Conservation (phyloP, 2,329 filamentous ascomycete genomes). For the Alternaria brassicae region DNA sequence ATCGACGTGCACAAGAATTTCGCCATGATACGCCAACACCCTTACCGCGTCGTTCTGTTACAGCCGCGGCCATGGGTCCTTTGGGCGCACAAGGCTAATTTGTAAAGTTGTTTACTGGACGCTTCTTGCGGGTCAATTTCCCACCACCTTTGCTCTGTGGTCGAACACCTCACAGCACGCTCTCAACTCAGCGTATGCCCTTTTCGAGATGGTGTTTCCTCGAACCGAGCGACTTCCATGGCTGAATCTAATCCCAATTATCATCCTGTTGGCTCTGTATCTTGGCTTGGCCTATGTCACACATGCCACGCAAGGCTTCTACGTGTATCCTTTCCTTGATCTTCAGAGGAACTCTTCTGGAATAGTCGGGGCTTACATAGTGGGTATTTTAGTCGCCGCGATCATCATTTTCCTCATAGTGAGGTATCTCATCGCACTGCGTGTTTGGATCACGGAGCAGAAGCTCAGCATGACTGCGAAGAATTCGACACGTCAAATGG, state of each 20-base stretch:
- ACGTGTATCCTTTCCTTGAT: slow-evolving; percentile 82
- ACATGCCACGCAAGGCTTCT: slow-evolving; percentile 71
- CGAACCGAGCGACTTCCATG: slow-evolving; percentile 69
- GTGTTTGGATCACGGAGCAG: slow-evolving; percentile 55
- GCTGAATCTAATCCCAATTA: slow-evolving; percentile 70
- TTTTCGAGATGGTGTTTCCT: slow-evolving; percentile 76
- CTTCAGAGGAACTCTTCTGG: slow-evolving; percentile 56
- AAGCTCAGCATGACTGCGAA: slow-evolving; percentile 53
- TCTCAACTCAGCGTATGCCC: slow-evolving; percentile 74
- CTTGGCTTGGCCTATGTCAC: slow-evolving; percentile 78
- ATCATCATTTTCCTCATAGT: slow-evolving; percentile 54
- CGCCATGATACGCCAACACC: background rate
- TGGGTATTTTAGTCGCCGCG: slow-evolving; percentile 55
- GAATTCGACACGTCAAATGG: slow-evolving; percentile 21
- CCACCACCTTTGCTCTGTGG: slow-evolving; percentile 53
- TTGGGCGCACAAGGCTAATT: slow-evolving; percentile 16
- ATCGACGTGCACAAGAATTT: background rate
- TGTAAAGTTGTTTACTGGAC: slow-evolving; percentile 53
- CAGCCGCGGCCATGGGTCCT: background rate
- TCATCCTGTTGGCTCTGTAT: slow-evolving; percentile 76
- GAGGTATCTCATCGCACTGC: slow-evolving; percentile 48
- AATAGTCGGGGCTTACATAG: slow-evolving; percentile 68
- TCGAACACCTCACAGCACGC: slow-evolving; percentile 75
- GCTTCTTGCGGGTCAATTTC: slow-evolving; percentile 48
- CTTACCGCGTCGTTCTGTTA: background rate